Percentiles rank a stretch among this genome's conserved stretches.
Conservation (phyloP, 805 yeast species). For the Cyberlindnera euphorbiiphila region DNA sequence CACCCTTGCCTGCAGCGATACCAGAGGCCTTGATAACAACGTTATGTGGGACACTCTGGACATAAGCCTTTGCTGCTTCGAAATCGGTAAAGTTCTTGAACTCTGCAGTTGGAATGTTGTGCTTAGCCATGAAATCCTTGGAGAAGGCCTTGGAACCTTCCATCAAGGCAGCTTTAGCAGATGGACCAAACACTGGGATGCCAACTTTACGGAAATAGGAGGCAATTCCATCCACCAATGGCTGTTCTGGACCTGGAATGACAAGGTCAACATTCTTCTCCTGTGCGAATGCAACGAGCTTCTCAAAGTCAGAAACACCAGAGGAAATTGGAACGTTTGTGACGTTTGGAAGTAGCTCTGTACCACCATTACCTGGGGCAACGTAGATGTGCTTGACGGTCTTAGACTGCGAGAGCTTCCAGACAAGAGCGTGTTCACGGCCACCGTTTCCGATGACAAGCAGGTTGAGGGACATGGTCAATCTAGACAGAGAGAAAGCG, state of each 20-base stretch:
- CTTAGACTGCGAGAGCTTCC: constrained; percentile 82
- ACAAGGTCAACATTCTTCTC: constrained; percentile 66
- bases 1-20: constrained; percentile 98
- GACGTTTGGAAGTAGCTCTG: constrained; percentile 55
- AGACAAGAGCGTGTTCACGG: constrained; percentile 94
- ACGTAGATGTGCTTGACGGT: constrained; percentile 72
- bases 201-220: constrained; percentile 73
- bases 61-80: constrained; percentile 70
- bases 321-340: constrained; percentile 66
- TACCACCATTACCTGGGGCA: constrained; percentile 98
- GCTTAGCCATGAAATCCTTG: constrained; percentile 88
- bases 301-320: constrained; percentile 60
- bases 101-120: constrained; percentile 90
- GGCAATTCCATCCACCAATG: constrained; percentile 90
- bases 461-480: constrained; percentile 45
- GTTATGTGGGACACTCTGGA: constrained; percentile 60
- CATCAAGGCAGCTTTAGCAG: constrained; percentile 82
- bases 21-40: constrained; percentile 97
- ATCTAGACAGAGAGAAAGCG: neutral
- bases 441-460: constrained; percentile 97
- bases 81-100: constrained; percentile 78
- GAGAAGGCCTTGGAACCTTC: constrained; percentile 97
- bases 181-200: constrained; percentile 96
- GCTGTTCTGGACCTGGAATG: constrained; percentile 99
- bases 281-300: constrained; percentile 70